phyloP scores from a whole-genome alignment of 106 monocot species.

The Agapanthus africanus region DNA sequence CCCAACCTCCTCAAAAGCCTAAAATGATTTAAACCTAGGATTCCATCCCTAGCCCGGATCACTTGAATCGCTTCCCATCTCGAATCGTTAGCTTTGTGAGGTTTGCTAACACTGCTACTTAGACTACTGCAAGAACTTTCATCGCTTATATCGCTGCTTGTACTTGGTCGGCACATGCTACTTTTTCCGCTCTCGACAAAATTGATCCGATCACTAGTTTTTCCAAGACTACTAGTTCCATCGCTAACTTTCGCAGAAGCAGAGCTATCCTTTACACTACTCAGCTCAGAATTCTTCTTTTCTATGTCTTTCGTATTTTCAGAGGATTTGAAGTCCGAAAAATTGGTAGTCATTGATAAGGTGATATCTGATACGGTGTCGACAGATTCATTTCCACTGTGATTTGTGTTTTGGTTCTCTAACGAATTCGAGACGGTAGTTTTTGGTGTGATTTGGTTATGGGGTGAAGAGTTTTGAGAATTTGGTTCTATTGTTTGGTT shows the following conservation, averaged over 20 bases:
- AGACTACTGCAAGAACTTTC: conserved; percentile 31
- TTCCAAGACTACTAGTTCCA: conserved; percentile 19
- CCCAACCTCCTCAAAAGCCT: conserved; percentile 45
- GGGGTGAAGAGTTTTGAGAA: not conserved
- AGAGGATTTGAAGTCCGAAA: not conserved
- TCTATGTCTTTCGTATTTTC: conserved; percentile 14
- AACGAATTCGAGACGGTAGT: not conserved
- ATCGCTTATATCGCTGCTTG: conserved; percentile 44
- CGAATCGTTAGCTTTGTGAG: conserved; percentile 45
- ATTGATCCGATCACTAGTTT: conserved; percentile 18
- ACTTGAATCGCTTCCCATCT: conserved; percentile 45
- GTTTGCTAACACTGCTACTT: conserved; percentile 42
- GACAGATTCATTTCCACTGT: conserved; percentile 8
- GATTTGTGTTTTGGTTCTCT: conserved; percentile 7
- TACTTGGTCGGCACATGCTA: conserved; percentile 30
- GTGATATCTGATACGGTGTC: conserved; percentile 9
- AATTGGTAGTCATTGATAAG: conserved; percentile 9
- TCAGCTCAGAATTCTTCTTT: conserved; percentile 26
- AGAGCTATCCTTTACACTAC: conserved; percentile 17
- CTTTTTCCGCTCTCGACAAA: conserved; percentile 33
- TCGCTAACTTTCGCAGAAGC: conserved; percentile 30
- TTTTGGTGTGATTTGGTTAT: conserved; percentile 5
- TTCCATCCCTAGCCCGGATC: conserved; percentile 27
- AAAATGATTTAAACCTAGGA: conserved; percentile 52
- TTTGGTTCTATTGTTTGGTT: not conserved